Evolutionary conservation across 1,139 yeast species (phyloP).

Genomic region (Meyerozyma elateridarum): DNA sequence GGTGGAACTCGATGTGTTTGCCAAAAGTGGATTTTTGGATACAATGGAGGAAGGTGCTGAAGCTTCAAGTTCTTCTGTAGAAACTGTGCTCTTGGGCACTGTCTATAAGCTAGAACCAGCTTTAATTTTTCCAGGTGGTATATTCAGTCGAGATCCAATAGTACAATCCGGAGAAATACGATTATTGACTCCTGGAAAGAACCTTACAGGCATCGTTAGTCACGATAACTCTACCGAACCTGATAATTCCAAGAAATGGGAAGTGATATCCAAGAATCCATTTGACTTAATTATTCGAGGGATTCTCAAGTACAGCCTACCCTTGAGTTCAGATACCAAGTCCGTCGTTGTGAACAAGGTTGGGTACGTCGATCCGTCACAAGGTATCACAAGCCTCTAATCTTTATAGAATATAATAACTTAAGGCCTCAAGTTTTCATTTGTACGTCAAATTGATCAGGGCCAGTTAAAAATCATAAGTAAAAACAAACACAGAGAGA

Average conservation of each 20-base stretch:
- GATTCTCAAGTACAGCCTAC: slow-evolving; percentile 68
- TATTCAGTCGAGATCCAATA: slow-evolving; percentile 57
- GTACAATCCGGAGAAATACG: slow-evolving; percentile 66
- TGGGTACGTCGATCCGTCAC: slow-evolving; percentile 52
- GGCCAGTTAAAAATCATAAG: no score
- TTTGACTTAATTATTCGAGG: slow-evolving; percentile 87
- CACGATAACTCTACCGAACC: slow-evolving; percentile 19
- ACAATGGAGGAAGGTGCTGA: slow-evolving; percentile 11
- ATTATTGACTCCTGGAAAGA: slow-evolving; percentile 69
- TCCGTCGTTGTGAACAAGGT: slow-evolving; percentile 62
- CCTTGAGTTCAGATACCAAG: slow-evolving; percentile 52
- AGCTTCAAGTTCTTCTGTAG: slow-evolving; percentile 23
- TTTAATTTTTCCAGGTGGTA: slow-evolving; percentile 70
- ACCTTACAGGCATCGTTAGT: slow-evolving; percentile 37
- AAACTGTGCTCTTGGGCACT: slow-evolving; percentile 76
- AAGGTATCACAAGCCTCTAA: no score
- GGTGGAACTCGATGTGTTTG: slow-evolving; percentile 82
- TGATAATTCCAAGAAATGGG: slow-evolving; percentile 65
- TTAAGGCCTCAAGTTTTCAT: no score
- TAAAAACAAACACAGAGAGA: no score
- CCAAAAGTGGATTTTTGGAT: slow-evolving; percentile 59
- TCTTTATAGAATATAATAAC: no score
- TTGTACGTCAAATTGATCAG: no score
- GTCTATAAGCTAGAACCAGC: slow-evolving; percentile 67
- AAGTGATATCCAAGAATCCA: slow-evolving; percentile 68